phyloP scores from a whole-genome alignment of 345 rosid genomes.

The Gossypium australe region DNA sequence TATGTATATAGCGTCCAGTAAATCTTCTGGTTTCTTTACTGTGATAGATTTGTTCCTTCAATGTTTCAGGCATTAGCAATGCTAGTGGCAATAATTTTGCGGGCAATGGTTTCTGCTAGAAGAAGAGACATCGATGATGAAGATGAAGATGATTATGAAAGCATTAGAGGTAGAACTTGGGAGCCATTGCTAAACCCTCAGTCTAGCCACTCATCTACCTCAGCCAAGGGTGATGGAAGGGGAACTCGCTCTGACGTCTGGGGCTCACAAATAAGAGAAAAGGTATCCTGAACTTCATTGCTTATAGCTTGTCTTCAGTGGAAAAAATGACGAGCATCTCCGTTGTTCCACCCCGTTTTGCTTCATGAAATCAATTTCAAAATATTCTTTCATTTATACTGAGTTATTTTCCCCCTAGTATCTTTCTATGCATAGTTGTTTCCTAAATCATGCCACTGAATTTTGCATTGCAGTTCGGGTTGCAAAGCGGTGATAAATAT shows the following conservation, averaged over 20 bases:
- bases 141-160: constrained; percentile 58
- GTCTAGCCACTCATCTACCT: constrained; percentile 49
- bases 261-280: constrained; percentile 75
- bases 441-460: background rate
- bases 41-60: constrained; percentile 6
- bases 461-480: constrained; percentile 44
- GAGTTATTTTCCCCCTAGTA: background rate
- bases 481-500: constrained; percentile 33
- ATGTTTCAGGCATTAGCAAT: constrained; percentile 56
- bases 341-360: background rate
- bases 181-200: constrained; percentile 72
- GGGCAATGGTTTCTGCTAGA: constrained; percentile 61
- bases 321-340: background rate
- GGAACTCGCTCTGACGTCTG: constrained; percentile 45
- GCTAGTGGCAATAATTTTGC: constrained; percentile 62
- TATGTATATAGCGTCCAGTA: background rate
- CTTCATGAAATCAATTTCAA: background rate
- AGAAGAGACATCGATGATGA: constrained; percentile 33
- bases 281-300: constrained; percentile 39
- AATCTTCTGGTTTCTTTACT: background rate
- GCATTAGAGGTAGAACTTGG: constrained; percentile 46
- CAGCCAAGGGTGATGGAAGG: constrained; percentile 35
- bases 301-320: background rate
- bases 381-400: background rate
- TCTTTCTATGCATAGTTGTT: background rate